A percentile compares a stretch with the other conserved stretches of the same genome.
These are phyloP conservation scores for Tolypocladium album DNA, from an alignment of 2,329 filamentous ascomycete genomes.

Conservation along the genomic window DNA sequence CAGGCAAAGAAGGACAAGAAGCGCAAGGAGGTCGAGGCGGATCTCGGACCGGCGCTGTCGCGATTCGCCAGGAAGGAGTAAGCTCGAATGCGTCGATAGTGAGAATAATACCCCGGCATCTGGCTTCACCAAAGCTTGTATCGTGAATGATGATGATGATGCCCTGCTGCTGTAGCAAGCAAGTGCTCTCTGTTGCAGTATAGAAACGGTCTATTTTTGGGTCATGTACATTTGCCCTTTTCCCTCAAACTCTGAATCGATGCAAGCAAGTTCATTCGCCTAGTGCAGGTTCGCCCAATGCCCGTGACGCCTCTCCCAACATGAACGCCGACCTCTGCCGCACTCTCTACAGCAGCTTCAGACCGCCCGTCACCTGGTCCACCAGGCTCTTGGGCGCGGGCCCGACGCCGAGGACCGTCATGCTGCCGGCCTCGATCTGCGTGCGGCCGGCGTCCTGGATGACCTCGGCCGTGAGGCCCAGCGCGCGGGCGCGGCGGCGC, in stretches of 20 bases:
- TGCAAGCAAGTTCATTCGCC: not conserved
- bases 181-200: not conserved
- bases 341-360: conserved; percentile 62
- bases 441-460: conserved; percentile 95
- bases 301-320: not conserved
- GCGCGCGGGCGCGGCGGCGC: conserved; percentile 67
- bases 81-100: conserved; percentile 1
- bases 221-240: not conserved
- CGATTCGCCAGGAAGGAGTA: conserved; percentile 69
- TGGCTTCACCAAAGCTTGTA: not conserved
- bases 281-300: not conserved
- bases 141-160: not conserved
- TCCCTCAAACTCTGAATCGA: not conserved
- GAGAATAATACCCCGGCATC: conserved; percentile 9
- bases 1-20: conserved; percentile 55
- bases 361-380: conserved; percentile 71
- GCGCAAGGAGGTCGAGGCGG: conserved; percentile 52
- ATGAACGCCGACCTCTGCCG: not conserved
- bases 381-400: conserved; percentile 78
- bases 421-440: conserved; percentile 87
- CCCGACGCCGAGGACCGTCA: conserved; percentile 80
- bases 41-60: conserved; percentile 75
- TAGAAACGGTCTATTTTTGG: not conserved
- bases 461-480: conserved; percentile 80
- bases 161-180: not conserved